Evolutionary conservation across 495 filamentous ascomycete species (phyloP), one percentile per base, ranked within the genome.

Genomic region (Penicillium parvum): DNA sequence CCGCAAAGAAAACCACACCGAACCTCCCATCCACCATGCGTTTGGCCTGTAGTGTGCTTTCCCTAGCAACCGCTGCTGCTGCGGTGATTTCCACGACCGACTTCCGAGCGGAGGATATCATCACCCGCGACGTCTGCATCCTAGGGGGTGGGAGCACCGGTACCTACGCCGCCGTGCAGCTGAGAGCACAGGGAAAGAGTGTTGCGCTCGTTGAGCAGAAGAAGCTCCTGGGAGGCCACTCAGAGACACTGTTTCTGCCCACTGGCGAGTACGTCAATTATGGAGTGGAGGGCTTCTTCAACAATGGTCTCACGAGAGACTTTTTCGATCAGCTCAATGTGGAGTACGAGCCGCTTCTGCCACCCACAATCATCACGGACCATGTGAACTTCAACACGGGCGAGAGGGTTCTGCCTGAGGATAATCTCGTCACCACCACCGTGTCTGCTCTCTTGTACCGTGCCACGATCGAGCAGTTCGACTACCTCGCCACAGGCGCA

Each of bases 141-240:
- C 62, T 76, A 18, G 75, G 73, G 6, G 74, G 75, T 22, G 75
- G 75, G 9, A 50, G 71, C 0, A 47, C 64, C 7, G 75, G 74
- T 9, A 75, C 68, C 1, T 74, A 74, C 45, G 60, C 72, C 11
- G 72, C 75, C 3, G 60, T 76, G 11, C 50, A 58, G 10, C 60
- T 78, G 2, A 61, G 59, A 16, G 61, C 75, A 27, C 21, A 50
- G 32, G 60, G 61, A n/a, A 61, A 69, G 22, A 65, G 52, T n/a
- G 52, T 75, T 14, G 60, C 65, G 5, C 37, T 77, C 0, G 56
- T 78, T 9, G 75, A 78, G 52, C 58, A 55, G 14, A 50, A 64
- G 23, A 47, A 50, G 4, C 18, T 37, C 4, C 53, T 77, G 10
- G 75, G 75, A 10, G 74, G 75, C 15, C 65, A 72, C 32, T 28